Base-by-base conservation (phyloP, 202 grass and related monocot species). In the Setaria viridis region DNA sequence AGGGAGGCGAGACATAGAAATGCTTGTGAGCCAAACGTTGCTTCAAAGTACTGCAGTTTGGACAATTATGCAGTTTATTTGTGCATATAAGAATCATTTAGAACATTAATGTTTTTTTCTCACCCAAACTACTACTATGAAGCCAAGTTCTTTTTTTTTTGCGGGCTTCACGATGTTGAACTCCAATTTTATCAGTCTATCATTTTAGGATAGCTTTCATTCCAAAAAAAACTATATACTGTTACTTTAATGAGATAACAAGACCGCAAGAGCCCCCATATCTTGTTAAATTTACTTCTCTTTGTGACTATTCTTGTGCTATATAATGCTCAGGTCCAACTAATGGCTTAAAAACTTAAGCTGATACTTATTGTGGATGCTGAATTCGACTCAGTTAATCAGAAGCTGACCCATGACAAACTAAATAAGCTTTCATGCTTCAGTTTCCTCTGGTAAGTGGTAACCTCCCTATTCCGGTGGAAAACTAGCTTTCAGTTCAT, bases 371-470 rank as follows among this genome's bases (percentile, higher is more conserved):
- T 2, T 56, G 34, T 71, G 71, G 64, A 85, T 48, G 71, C 12
- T 68, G 78, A 71, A 85, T 42, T 37, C 46, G 71, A 71, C 78
- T 70, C 63, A 55, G 62, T 4, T 21, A 50, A 62, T 62, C 46
- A 11, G 79, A 77, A 75, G 76, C 76, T 84, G 66, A 75, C 51
- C 30, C 71, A 77, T 71, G 71, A 15, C 54, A 21, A 33, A 70
- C 37, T 89, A 72, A 71, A 70, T 62, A 85, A 64, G 64, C 62
- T 81, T 62, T 29, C 57, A n/a, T 71, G 55, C 54, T 85, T 81
- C 77, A 77, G 10, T 81, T 81, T 71, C 46, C 76, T 77, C 25
- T 86, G 60, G 60, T 60, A 29, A 60, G 58, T 60, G 51, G 82
- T 89, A 82, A 77, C 51, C 57, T 67, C 68, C 50, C 33, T 69